Evolutionary conservation across 768 basidiomycete genomes (phyloP).

Genomic region (Collybia sp.): DNA sequence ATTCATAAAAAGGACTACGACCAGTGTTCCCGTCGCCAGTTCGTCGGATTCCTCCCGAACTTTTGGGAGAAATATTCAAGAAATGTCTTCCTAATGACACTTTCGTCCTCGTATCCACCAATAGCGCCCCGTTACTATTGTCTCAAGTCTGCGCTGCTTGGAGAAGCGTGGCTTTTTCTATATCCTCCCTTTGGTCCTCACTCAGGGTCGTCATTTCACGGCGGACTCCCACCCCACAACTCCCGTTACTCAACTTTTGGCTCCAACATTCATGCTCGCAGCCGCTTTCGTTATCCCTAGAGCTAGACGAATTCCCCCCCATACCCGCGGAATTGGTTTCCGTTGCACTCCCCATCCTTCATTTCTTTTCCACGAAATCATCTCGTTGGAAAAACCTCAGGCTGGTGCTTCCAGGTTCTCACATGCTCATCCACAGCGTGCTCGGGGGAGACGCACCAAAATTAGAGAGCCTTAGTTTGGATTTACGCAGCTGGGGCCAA

Average conservation of each 20-base stretch:
- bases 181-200: neutral
- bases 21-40: no score
- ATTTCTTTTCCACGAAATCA: conserved; percentile 4
- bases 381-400: conserved; percentile 14
- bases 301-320: conserved; percentile 8
- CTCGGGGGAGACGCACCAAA: conserved; percentile 6
- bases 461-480: conserved; percentile 12
- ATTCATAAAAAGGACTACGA: no score
- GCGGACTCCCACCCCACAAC: conserved; percentile 6
- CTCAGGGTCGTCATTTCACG: conserved; percentile 8
- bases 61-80: neutral
- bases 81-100: conserved; percentile 1
- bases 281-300: conserved; percentile 10
- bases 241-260: conserved; percentile 8
- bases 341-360: conserved; percentile 1
- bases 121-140: neutral
- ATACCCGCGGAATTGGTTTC: neutral
- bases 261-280: conserved; percentile 10
- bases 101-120: neutral
- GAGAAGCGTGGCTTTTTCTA: neutral
- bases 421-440: conserved; percentile 8
- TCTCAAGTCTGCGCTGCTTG: conserved; percentile 3
- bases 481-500: conserved; percentile 14
- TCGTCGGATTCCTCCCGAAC: no score
- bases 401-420: conserved; percentile 15